phyloP scores from a whole-genome alignment of 495 filamentous ascomycete genomes.

The Bathelium albidoporum region DNA sequence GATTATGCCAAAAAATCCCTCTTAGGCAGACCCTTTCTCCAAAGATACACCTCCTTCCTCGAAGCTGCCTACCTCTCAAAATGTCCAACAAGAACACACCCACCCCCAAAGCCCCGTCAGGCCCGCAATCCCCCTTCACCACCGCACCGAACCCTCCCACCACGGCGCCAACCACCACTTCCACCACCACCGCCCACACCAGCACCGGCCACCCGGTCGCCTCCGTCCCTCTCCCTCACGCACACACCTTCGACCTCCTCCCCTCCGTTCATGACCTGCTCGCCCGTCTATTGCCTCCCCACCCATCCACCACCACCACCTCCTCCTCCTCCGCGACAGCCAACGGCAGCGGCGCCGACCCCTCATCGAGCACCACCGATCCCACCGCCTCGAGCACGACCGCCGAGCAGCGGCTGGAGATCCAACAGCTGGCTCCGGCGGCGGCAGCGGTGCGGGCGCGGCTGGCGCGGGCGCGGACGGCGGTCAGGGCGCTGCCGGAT shows the following conservation, averaged over 20 bases:
- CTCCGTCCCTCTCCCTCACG: constrained; percentile 40
- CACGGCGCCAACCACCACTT: constrained; percentile 34
- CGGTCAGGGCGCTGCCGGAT: constrained; percentile 63
- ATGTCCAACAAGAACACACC: constrained; percentile 26
- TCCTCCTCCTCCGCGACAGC: no score
- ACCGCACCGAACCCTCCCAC: constrained; percentile 36
- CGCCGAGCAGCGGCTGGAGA: constrained; percentile 41
- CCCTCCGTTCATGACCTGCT: constrained; percentile 72
- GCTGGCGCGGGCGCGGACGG: constrained; percentile 62
- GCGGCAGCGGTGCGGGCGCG: constrained; percentile 67
- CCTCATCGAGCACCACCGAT: constrained; percentile 13
- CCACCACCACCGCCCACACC: constrained; percentile 14
- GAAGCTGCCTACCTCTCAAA: constrained; percentile 24
- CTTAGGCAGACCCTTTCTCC: neutral
- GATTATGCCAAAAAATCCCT: no score
- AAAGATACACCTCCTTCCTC: constrained; percentile 8
- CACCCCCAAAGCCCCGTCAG: constrained; percentile 18
- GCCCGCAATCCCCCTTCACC: constrained; percentile 19
- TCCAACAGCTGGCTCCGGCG: constrained; percentile 68
- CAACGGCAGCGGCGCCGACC: constrained; percentile 11
- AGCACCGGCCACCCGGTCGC: constrained; percentile 39
- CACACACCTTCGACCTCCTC: constrained; percentile 68
- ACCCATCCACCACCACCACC: no score
- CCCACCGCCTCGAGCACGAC: constrained; percentile 17
- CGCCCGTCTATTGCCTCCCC: constrained; percentile 50